Conservation (phyloP, 305 asterid genomes). For the Vinca major region DNA sequence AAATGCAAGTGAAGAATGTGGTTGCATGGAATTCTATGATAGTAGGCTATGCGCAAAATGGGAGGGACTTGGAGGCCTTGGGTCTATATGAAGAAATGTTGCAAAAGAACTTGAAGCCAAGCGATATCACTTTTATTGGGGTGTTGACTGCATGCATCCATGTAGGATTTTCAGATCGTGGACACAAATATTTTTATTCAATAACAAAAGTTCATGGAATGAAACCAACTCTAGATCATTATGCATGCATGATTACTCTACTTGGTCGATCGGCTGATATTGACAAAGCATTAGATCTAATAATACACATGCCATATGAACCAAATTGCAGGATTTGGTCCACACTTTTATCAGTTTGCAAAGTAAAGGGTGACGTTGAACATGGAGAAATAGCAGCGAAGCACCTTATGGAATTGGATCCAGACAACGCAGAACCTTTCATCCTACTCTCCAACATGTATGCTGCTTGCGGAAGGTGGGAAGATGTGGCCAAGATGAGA, state of each 20-base stretch:
- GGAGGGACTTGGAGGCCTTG: conserved; percentile 15
- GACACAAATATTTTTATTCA: conserved; percentile 13
- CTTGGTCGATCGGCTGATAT: conserved; percentile 13
- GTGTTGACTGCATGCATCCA: conserved; percentile 14
- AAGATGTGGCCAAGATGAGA: conserved; percentile 15
- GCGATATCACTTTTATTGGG: conserved; percentile 13
- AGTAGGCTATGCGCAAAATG: conserved; percentile 15
- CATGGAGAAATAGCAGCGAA: conserved; percentile 13
- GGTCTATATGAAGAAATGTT: conserved; percentile 17
- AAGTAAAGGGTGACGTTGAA: conserved; percentile 8
- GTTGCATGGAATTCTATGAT: conserved; percentile 19
- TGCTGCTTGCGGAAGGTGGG: conserved; percentile 15
- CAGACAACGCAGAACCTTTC: conserved; percentile 14
- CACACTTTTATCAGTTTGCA: conserved; percentile 14
- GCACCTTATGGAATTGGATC: conserved; percentile 13
- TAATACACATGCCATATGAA: conserved; percentile 14
- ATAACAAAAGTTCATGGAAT: conserved; percentile 10
- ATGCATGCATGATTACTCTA: conserved; percentile 17
- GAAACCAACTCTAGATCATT: conserved; percentile 15
- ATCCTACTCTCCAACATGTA: conserved; percentile 18
- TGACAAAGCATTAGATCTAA: conserved; percentile 14
- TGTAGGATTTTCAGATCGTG: conserved; percentile 13
- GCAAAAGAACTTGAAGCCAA: conserved; percentile 12
- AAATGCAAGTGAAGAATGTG: conserved; percentile 10
- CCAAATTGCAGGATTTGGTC: conserved; percentile 16